Evolutionary conservation across 345 rosid species (phyloP), one percentile per base, ranked within the genome.

Genomic region (Citrus trifoliata): DNA sequence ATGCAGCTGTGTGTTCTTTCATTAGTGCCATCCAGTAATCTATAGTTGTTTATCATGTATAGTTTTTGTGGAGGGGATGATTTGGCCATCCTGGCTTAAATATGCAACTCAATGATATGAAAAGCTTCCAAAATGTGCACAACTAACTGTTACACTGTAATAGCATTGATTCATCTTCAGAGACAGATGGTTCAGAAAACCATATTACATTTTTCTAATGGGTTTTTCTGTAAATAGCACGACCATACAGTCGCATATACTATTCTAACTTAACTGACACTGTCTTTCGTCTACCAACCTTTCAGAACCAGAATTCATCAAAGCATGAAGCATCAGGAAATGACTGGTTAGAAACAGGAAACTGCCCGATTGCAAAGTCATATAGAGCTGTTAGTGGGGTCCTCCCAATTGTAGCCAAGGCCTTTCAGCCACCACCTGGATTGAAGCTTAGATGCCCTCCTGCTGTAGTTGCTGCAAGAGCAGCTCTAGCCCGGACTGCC

Each of bases 351-450:
- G 83, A 90, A 85, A 87, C 85, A 0, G 98, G 98, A 61, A 91
- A 89, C 38, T 95, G 98, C 83, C 98, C 97, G 8, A 91, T 95
- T 38, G 95, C 98, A 0, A 95, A 93, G 82, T 95, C 98, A 3
- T 91, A 83, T 75, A 88, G 95, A 87, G 97, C 97, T 37, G 92
- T 89, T 8, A 86, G 94, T 67, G 67, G 71, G 55, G 92, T 95
- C 46, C 88, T 95, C 64, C 97, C 98, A 42, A 89, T 95, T 25
- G 87, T 93, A 25, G 91, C 90, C 22, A 86, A 85, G 75, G 89
- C 89, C 18, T 84, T 95, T 74, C 88, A 86, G 81, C 90, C 85
- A 53, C 92, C 95, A 21, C 72, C 93, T 40, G 95, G 93, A 28
- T 73, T 90, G 79, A 93, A 92, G 75, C 77, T 87, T 53, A 89